A percentile compares a stretch with the other conserved stretches of the same genome.
Evolutionary conservation across 2,329 filamentous ascomycete genomes (phyloP).

Genomic region (Plectosphaerella cucumerina): DNA sequence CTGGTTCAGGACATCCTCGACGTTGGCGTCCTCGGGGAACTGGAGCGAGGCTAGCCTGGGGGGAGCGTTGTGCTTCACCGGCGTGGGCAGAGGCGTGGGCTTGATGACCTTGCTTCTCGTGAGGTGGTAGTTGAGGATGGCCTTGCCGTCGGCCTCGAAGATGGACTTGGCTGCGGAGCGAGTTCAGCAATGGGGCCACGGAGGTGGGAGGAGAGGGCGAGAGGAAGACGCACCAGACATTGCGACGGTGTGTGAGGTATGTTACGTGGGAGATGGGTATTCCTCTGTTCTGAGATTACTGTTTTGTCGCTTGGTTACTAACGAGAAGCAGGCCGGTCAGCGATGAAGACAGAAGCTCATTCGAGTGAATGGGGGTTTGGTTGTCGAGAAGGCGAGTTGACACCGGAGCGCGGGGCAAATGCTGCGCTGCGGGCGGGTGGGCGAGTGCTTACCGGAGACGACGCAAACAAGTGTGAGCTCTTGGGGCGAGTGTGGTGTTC

Average conservation of each 20-base stretch:
- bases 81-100: conserved; percentile 83
- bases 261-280: neutral
- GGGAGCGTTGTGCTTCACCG: conserved; percentile 86
- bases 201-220: neutral
- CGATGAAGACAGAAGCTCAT: neutral
- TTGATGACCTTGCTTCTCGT: conserved; percentile 97
- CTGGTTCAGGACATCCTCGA: conserved; percentile 84
- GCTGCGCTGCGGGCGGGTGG: too few relatives aligned
- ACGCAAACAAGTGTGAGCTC: too few relatives aligned
- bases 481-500: too few relatives aligned
- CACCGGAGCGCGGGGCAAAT: neutral
- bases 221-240: neutral
- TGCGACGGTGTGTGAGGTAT: conserved; percentile 1
- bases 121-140: conserved; percentile 99
- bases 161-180: conserved; percentile 70
- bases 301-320: too few relatives aligned
- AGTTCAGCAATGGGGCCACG: conserved; percentile 62
- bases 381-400: neutral
- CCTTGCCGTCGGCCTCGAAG: conserved; percentile 99
- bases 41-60: conserved; percentile 86
- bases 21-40: conserved; percentile 84
- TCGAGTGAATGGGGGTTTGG: neutral
- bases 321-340: neutral
- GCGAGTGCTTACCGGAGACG: too few relatives aligned
- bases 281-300: neutral